phyloP scores from a whole-genome alignment of 805 yeast genomes.

The Kluyveromyces nonfermentans region DNA sequence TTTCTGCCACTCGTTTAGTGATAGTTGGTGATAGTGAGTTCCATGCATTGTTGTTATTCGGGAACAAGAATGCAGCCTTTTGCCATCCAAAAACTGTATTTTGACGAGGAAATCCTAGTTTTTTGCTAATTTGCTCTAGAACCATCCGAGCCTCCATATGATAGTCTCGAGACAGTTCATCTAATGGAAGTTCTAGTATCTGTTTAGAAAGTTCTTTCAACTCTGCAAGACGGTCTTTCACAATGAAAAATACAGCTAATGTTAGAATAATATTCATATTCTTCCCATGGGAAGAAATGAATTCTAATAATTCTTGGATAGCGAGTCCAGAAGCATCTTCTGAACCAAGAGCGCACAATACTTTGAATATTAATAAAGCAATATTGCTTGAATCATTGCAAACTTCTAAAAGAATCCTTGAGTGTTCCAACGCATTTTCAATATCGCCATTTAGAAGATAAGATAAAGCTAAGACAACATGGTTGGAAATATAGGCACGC shows the following conservation, averaged over 20 bases:
- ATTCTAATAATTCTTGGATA: constrained; percentile 65
- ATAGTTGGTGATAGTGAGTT: constrained; percentile 43
- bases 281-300: constrained; percentile 54
- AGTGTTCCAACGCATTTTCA: constrained; percentile 56
- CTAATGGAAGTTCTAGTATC: constrained; percentile 40
- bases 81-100: constrained; percentile 41
- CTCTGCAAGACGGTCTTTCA: constrained; percentile 50
- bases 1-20: constrained; percentile 49
- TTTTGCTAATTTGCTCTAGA: constrained; percentile 40
- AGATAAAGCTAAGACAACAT: constrained; percentile 64
- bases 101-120: constrained; percentile 24
- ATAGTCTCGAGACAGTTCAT: constrained; percentile 41
- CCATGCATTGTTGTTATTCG: constrained; percentile 66
- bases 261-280: constrained; percentile 60
- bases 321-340: constrained; percentile 79
- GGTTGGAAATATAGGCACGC: constrained; percentile 42
- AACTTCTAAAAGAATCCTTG: constrained; percentile 49
- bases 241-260: constrained; percentile 69
- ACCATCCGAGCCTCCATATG: constrained; percentile 50
- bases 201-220: constrained; percentile 57
- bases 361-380: constrained; percentile 68
- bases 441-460: constrained; percentile 55
- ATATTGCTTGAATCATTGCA: constrained; percentile 54
- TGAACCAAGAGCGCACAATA: constrained; percentile 64
- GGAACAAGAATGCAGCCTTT: constrained; percentile 64